Base-by-base conservation (phyloP, 306 rosid genomes). In the Abrus pulchellus region DNA sequence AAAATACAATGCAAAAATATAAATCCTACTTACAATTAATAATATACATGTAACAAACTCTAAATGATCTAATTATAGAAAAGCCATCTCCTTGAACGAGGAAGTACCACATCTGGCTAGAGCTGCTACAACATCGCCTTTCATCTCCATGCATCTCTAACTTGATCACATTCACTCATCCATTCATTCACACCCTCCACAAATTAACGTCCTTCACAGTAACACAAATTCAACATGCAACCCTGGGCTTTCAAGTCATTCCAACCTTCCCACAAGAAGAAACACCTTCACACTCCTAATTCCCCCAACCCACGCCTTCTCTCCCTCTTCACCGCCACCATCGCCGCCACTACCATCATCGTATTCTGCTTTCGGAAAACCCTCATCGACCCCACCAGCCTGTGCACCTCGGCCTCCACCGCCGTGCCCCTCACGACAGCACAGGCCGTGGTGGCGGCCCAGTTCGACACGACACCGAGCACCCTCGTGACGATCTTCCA, bases 401-500 rank as follows among this genome's bases (percentile, higher is more conserved):
- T 80, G 2, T 87, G 85, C 78, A 68, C 41, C 53, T 5, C 52
- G 86, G 3, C 72, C 85, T 3, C 90, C 49, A 0, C 85, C 12
- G 44, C 14, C 29, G 13, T 8, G 0, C 75, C 79, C 54, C 47
- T 78, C 68, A 43, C 82, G 9, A 3, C 13, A 2, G 9, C 63
- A 0, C 79, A 68, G 4, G 20, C 83, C 29, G 0, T 4, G 33
- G 1, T 87, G 5, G 76, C 74, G 0, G 43, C 76, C 0, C 85
- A 85, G 65, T 75, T 86, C 7, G 29, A 72, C 1, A 72, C 79
- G 3, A 65, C 88, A 0, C 72, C 82, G 1, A 50, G 70, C 55
- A 87, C 90, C 68, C 83, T 94, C 27, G 85, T 88, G 2, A 78
- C 95, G 5, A 74, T 94, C 48, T 74, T 94, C 80, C 95, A 94